Conservation (phyloP, 805 yeast genomes). For the Cyberlindnera lachancei region DNA sequence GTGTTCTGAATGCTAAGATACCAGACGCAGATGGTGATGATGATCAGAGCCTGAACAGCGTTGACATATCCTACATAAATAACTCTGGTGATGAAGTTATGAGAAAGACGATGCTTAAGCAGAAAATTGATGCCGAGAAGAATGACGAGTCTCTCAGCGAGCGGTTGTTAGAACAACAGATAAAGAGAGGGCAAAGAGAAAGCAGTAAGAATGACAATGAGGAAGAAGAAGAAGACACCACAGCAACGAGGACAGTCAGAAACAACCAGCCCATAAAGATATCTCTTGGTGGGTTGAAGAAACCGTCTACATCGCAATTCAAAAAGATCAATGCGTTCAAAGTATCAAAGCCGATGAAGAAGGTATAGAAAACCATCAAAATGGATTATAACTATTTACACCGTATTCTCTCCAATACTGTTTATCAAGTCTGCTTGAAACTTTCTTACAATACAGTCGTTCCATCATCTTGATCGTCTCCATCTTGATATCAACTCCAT, state of each 20-base stretch:
- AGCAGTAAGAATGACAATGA: not conserved
- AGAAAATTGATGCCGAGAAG: slow-evolving; percentile 28
- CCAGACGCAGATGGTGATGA: slow-evolving; percentile 23
- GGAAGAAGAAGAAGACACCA: slow-evolving; percentile 42
- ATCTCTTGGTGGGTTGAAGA: slow-evolving; percentile 10
- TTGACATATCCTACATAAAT: slow-evolving; percentile 47
- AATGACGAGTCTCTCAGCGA: slow-evolving; percentile 40
- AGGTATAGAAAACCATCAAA: slow-evolving; percentile 4
- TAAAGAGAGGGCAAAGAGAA: slow-evolving; percentile 32
- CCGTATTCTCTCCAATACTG: slow-evolving; percentile 20
- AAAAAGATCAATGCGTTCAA: slow-evolving; percentile 17
- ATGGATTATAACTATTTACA: slow-evolving; percentile 18
- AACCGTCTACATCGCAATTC: slow-evolving; percentile 2
- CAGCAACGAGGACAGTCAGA: too few species aligned
- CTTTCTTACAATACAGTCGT: slow-evolving; percentile 9
- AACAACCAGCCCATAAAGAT: slow-evolving; percentile 11
- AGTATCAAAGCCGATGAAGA: slow-evolving; percentile 7
- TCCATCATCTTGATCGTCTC: slow-evolving; percentile 16
- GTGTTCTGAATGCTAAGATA: slow-evolving; percentile 44
- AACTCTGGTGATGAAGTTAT: slow-evolving; percentile 40
- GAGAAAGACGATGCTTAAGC: slow-evolving; percentile 31
- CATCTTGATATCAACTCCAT: slow-evolving; percentile 16
- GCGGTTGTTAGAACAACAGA: slow-evolving; percentile 44
- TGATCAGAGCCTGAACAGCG: slow-evolving; percentile 30
- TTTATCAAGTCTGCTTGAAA: slow-evolving; percentile 16